Evolutionary conservation across 163 green algal genomes (phyloP).

Genomic region (Dunaliella salina): DNA sequence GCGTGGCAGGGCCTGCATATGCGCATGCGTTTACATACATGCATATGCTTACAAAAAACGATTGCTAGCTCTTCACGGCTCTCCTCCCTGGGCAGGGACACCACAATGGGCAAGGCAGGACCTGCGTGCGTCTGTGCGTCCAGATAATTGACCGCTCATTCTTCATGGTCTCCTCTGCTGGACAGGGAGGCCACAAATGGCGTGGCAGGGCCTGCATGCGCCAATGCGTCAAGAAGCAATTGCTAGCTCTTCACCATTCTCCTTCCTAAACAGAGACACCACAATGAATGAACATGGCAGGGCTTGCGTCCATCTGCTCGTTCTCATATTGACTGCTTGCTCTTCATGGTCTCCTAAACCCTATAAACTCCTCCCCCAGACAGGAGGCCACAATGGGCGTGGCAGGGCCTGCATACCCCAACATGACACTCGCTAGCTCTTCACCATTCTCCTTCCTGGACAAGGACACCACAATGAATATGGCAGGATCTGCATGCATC

Average conservation of each 20-base stretch:
- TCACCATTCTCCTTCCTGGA: slow-evolving; percentile 16
- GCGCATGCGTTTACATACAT: too few relatives aligned
- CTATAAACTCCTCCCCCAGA: background rate
- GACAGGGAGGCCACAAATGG: slow-evolving; percentile 4
- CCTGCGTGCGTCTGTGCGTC: too few relatives aligned
- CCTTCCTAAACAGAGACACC: background rate
- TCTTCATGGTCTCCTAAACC: slow-evolving; percentile 34
- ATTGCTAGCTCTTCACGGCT: slow-evolving; percentile 35
- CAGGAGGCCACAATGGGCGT: slow-evolving; percentile 8
- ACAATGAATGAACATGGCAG: too few relatives aligned
- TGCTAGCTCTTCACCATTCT: slow-evolving; percentile 31
- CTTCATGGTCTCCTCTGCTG: slow-evolving; percentile 22
- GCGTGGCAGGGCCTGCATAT: background rate
- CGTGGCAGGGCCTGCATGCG: background rate
- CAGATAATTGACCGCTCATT: too few relatives aligned
- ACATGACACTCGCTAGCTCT: too few relatives aligned
- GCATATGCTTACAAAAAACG: too few relatives aligned
- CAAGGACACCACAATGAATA: background rate
- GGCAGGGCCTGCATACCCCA: background rate
- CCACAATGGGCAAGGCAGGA: too few relatives aligned
- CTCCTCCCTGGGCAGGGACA: background rate
- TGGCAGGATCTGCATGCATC: too few relatives aligned
- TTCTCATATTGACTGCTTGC: too few relatives aligned
- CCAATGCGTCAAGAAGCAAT: too few relatives aligned
- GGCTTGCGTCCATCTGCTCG: too few relatives aligned